Evolutionary conservation across 2,329 filamentous ascomycete species (phyloP).

Genomic region (Curvularia spicifera): DNA sequence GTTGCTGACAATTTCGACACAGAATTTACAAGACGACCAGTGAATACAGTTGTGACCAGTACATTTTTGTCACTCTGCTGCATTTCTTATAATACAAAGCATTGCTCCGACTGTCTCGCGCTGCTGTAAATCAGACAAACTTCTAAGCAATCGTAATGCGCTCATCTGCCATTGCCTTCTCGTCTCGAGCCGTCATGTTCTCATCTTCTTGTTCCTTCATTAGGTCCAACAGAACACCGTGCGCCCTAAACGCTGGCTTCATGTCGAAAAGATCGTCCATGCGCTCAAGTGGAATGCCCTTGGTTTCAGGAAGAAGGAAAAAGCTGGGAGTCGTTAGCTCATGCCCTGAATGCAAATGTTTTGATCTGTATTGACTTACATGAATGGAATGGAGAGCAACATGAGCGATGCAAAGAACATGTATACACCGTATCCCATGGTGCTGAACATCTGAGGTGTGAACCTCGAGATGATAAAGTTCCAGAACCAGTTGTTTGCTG

Average conservation of each 20-base stretch:
- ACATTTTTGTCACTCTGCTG: neutral
- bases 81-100: neutral
- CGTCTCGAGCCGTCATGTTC: constrained; percentile 24
- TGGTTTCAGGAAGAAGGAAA: constrained; percentile 54
- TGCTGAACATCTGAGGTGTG: constrained; percentile 68
- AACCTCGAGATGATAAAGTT: constrained; percentile 74
- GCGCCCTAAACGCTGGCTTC: constrained; percentile 52
- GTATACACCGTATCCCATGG: constrained; percentile 54
- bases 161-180: constrained; percentile 45
- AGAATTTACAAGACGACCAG: neutral
- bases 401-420: constrained; percentile 59
- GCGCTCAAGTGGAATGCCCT: constrained; percentile 54
- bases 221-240: constrained; percentile 50
- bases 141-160: constrained; percentile 18
- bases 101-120: neutral
- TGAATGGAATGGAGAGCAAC: constrained; percentile 50
- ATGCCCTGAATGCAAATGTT: neutral
- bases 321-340: constrained; percentile 23
- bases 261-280: constrained; percentile 58
- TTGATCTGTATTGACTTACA: constrained; percentile 5
- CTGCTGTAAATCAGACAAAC: neutral
- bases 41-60: neutral
- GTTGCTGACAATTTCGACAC: neutral
- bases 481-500: constrained; percentile 73
- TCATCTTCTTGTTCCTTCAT: constrained; percentile 48